These are phyloP conservation scores for Fusarium bulbicola DNA, from an alignment of 2,329 filamentous ascomycete genomes.

Conservation along the genomic window DNA sequence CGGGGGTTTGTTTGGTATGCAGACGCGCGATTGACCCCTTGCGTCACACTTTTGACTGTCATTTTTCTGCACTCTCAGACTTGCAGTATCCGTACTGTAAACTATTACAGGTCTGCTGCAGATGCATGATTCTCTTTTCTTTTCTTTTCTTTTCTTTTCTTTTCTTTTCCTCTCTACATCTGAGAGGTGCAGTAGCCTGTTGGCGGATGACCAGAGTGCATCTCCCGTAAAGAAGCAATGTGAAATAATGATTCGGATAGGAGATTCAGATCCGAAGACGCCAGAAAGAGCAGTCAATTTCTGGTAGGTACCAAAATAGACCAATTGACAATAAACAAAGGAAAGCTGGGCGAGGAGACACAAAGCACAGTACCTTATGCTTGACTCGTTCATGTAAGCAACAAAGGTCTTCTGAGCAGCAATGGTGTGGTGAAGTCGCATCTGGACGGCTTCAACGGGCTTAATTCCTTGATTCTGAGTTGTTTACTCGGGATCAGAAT, in stretches of 20 bases:
- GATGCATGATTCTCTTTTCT: conserved; percentile 10
- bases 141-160: no score
- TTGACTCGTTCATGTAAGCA: conserved; percentile 8
- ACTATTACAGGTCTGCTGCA: conserved; percentile 2
- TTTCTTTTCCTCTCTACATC: conserved; percentile 22
- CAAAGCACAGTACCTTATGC: not conserved
- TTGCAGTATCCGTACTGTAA: conserved; percentile 7
- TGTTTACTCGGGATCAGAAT: conserved; percentile 15
- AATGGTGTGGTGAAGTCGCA: conserved; percentile 26
- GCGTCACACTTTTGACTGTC: conserved; percentile 26
- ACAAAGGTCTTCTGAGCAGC: not conserved
- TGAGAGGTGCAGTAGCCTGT: conserved; percentile 8
- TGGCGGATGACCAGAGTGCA: conserved; percentile 1
- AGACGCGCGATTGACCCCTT: conserved; percentile 35
- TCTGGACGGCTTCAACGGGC: conserved; percentile 4
- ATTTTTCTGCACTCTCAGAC: conserved; percentile 1
- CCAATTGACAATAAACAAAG: conserved; percentile 19
- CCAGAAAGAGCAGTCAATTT: not conserved
- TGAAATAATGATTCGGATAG: conserved; percentile 19
- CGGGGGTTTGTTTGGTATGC: conserved; percentile 38
- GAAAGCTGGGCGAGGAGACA: not conserved
- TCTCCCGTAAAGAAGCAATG: conserved; percentile 29
- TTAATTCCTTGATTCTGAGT: not conserved
- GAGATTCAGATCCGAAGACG: not conserved
- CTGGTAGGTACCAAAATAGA: not conserved